These are phyloP conservation scores for Chrysanthemum makinoi DNA, from an alignment of 129 eudicot genomes.

Conservation along the genomic window DNA sequence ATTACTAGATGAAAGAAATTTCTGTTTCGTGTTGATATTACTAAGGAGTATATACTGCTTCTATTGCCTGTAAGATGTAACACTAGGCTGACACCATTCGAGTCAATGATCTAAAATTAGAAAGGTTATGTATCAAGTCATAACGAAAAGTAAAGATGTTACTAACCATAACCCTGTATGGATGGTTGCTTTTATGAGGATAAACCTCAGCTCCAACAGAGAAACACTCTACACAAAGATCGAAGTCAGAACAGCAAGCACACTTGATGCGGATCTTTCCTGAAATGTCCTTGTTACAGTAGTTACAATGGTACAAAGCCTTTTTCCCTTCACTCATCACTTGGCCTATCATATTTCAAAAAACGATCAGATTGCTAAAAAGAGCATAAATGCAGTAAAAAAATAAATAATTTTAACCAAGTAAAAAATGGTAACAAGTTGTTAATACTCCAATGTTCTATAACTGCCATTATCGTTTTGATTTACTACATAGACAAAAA, in stretches of 20 bases:
- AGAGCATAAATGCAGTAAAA: not conserved
- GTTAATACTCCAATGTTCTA: not conserved
- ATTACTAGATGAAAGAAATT: no score
- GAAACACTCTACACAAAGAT: slow-evolving; percentile 96
- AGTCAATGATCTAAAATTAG: not conserved
- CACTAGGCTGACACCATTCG: not conserved
- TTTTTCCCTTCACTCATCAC: slow-evolving; percentile 73
- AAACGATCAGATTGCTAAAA: not conserved
- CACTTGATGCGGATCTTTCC: slow-evolving; percentile 91
- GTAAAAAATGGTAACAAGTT: not conserved
- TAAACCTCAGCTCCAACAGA: slow-evolving; percentile 94
- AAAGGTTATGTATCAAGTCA: not conserved
- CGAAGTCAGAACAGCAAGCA: slow-evolving; percentile 83
- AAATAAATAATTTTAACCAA: not conserved
- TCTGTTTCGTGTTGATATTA: no score
- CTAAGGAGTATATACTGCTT: no score
- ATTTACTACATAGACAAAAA: no score
- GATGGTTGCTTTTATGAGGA: slow-evolving; percentile 96
- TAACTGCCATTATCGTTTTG: not conserved
- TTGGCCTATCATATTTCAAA: slow-evolving; percentile 43
- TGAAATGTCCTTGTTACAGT: slow-evolving; percentile 94
- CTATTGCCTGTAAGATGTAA: no score
- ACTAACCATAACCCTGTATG: slow-evolving; percentile 93
- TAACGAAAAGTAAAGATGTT: slow-evolving; percentile 2
- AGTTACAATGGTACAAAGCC: slow-evolving; percentile 92